Conservation (phyloP, 768 basidiomycete genomes). For the Hemileccinum impolitum region DNA sequence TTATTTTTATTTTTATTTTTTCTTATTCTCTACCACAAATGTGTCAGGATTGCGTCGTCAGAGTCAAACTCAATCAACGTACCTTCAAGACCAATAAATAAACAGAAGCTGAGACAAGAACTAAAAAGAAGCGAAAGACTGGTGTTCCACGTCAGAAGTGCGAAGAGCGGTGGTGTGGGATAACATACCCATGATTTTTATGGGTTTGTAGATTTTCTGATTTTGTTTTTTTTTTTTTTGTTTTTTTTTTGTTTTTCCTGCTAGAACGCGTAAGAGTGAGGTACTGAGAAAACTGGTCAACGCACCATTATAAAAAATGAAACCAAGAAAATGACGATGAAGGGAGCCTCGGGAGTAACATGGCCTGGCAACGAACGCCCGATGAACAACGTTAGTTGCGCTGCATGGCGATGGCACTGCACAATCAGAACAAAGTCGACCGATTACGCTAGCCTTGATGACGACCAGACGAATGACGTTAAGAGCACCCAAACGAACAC, state of each 20-base stretch:
- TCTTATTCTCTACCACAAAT: not conserved
- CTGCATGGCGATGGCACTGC: not conserved
- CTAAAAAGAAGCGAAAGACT: not conserved
- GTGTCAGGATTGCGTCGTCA: not conserved
- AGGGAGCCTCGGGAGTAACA: not conserved
- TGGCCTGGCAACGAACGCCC: not conserved
- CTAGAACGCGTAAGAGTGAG: not conserved
- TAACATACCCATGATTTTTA: not conserved
- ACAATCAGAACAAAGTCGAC: no score
- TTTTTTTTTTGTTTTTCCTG: not conserved
- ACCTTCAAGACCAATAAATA: not conserved
- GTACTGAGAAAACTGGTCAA: not conserved
- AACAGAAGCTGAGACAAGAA: not conserved
- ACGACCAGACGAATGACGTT: not conserved
- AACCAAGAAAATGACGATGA: slow-evolving; percentile 4
- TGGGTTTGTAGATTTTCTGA: not conserved
- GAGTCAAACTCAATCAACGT: not conserved
- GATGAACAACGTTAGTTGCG: not conserved
- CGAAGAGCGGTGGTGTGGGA: no score
- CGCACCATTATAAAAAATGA: not conserved
- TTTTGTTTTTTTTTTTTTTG: not conserved
- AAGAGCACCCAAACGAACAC: not conserved
- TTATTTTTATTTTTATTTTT: not conserved
- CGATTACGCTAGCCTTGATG: not conserved
- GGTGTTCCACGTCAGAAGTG: not conserved